phyloP scores from a whole-genome alignment of 2,329 filamentous ascomycete species.

The Xylariales sp. region DNA sequence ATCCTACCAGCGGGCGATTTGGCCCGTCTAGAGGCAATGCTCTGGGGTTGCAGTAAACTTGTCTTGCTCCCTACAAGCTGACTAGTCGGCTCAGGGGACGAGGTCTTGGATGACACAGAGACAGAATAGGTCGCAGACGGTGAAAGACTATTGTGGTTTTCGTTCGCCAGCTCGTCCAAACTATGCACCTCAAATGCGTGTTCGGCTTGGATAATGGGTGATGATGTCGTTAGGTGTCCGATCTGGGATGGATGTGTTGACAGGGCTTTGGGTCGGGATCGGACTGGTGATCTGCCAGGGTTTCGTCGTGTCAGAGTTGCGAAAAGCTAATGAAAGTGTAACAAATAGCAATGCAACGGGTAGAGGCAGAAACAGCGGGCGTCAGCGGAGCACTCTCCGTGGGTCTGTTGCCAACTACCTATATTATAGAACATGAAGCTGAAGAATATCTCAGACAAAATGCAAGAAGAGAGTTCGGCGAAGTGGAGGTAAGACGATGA shows the following conservation, averaged over 20 bases:
- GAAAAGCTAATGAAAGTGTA: no score
- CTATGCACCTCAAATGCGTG: constrained; percentile 42
- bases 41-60: constrained; percentile 36
- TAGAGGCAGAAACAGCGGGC: no score
- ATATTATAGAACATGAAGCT: no score
- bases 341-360: no score
- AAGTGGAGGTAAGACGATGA: no score
- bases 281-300: constrained; percentile 24
- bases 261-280: constrained; percentile 44
- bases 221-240: constrained; percentile 65
- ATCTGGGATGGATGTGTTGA: constrained; percentile 61
- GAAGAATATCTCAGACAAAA: no score
- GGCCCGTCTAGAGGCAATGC: constrained; percentile 49
- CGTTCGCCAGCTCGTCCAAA: constrained; percentile 26
- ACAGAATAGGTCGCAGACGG: constrained; percentile 35
- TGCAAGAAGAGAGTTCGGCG: no score
- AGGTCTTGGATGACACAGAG: constrained; percentile 24
- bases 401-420: no score
- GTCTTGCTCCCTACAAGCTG: constrained; percentile 29
- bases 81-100: constrained; percentile 20
- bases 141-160: constrained; percentile 18
- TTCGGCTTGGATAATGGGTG: constrained; percentile 58
- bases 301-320: constrained; percentile 12
- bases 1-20: constrained; percentile 68
- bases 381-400: no score